Base-by-base conservation (phyloP, 768 basidiomycete species). In the Boletellus ananiceps region DNA sequence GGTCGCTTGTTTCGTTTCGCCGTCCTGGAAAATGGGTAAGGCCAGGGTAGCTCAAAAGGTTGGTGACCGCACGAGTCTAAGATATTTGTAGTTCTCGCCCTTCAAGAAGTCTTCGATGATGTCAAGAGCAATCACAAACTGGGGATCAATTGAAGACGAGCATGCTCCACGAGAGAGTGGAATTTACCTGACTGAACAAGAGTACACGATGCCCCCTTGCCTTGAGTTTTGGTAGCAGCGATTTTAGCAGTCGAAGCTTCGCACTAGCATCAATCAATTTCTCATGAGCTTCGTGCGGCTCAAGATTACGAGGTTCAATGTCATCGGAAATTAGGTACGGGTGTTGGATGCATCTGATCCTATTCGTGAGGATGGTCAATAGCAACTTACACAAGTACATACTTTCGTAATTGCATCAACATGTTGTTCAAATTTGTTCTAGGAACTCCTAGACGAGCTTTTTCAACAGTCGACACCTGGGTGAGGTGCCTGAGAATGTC, bases 91-190 rank as follows among this genome's bases (percentile, higher is more conserved):
- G 4, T 83, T 82, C 71, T 95, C 93, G 27, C 90, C 93, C 42
- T 60, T 68, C 8, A 95, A 67, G 64, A 93, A 97, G 61, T 97
- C 93, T 67, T 96, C 91, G 34, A 97, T 72, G 29, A 93, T 75
- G 65, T 96, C 77, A 15, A 97, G 74, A 25, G 84, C 90, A 42
- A 97, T 85, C 38, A 85, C 82, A 70, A 95, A 95, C 93, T 95
- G 52, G 19, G n/a, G 4, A 46, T 44, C 23, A 16, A 23, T 54
- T 31, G 40, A 36, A 32, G 45, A 34, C n/a, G 50, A 13, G 43
- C 31, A 27, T 18, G 19, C 1, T 25, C 23, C 39, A 44, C n/a
- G 18, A 44, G 40, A 23, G 40, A 43, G 37, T 9, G 12, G 40
- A 21, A 63, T 73, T 44, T 54, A 90, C 93, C 73, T 95, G 93